Conservation (phyloP, 2,329 filamentous ascomycete genomes). For the Colletotrichum navitas region DNA sequence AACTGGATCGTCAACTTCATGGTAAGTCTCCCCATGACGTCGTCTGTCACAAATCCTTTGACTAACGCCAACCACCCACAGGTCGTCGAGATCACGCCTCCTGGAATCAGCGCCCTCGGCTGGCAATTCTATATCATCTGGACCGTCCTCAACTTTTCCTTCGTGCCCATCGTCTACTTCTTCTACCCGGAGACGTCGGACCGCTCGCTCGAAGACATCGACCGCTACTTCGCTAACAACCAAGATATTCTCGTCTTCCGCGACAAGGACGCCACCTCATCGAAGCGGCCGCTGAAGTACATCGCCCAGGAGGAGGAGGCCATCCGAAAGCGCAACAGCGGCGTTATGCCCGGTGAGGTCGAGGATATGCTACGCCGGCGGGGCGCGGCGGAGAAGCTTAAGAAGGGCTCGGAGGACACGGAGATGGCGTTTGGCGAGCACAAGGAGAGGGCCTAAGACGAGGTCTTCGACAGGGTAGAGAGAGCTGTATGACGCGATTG, state of each 20-base stretch:
- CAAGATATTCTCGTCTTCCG: slow-evolving; percentile 44
- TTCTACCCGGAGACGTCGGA: slow-evolving; percentile 61
- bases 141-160: slow-evolving; percentile 60
- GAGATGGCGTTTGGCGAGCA: slow-evolving; percentile 40
- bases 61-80: neutral
- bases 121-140: slow-evolving; percentile 68
- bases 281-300: slow-evolving; percentile 44
- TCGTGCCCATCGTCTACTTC: slow-evolving; percentile 61
- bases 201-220: slow-evolving; percentile 45
- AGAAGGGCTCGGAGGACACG: slow-evolving; percentile 23
- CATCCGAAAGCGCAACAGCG: slow-evolving; percentile 21
- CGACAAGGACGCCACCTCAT: slow-evolving; percentile 45
- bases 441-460: slow-evolving; percentile 21
- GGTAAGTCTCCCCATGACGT: neutral
- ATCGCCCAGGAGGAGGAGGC: slow-evolving; percentile 46
- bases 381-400: slow-evolving; percentile 17
- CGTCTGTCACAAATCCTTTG: too few relatives aligned
- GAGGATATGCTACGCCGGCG: slow-evolving; percentile 30
- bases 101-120: slow-evolving; percentile 57
- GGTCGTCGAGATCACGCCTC: slow-evolving; percentile 53
- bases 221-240: slow-evolving; percentile 47
- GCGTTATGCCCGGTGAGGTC: slow-evolving; percentile 1
- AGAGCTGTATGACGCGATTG: neutral
- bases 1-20: slow-evolving; percentile 43
- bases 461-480: too few relatives aligned